Conservation (phyloP, 2,329 filamentous ascomycete species). For the Botrytis elliptica region DNA sequence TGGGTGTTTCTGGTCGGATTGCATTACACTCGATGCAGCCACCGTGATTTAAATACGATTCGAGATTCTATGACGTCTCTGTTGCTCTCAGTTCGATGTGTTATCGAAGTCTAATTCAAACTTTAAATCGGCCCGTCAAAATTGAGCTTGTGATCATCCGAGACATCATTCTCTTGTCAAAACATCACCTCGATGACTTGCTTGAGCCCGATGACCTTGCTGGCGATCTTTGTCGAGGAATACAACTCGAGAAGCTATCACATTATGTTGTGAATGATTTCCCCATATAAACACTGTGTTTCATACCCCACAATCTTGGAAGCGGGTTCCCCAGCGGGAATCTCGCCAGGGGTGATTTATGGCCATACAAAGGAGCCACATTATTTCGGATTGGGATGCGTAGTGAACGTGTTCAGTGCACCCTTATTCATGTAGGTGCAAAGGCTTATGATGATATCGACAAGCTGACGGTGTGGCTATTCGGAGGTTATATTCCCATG, state of each 20-base stretch:
- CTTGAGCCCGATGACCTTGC: conserved; percentile 2
- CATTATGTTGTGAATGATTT: background rate
- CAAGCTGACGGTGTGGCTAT: background rate
- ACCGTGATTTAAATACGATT: background rate
- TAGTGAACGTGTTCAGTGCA: background rate
- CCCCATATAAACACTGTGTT: background rate
- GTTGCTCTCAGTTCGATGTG: background rate
- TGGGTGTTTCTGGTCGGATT: background rate
- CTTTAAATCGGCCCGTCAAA: conserved; percentile 6
- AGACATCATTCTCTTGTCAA: background rate
- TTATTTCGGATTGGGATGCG: background rate
- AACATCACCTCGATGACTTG: background rate
- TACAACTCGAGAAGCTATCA: background rate
- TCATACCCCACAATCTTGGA: conserved; percentile 1
- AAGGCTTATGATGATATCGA: background rate
- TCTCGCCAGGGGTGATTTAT: background rate
- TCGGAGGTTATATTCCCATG: background rate
- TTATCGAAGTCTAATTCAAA: background rate
- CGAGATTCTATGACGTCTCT: background rate
- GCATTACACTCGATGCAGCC: background rate
- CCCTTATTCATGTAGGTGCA: background rate
- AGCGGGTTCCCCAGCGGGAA: background rate
- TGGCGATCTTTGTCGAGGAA: background rate
- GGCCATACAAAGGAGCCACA: background rate
- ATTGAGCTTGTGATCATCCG: conserved; percentile 11